Percentiles rank a stretch among this genome's conserved stretches.
phyloP scores from a whole-genome alignment of 108 stramenopile species.

The Cyclotella distinguenda region DNA sequence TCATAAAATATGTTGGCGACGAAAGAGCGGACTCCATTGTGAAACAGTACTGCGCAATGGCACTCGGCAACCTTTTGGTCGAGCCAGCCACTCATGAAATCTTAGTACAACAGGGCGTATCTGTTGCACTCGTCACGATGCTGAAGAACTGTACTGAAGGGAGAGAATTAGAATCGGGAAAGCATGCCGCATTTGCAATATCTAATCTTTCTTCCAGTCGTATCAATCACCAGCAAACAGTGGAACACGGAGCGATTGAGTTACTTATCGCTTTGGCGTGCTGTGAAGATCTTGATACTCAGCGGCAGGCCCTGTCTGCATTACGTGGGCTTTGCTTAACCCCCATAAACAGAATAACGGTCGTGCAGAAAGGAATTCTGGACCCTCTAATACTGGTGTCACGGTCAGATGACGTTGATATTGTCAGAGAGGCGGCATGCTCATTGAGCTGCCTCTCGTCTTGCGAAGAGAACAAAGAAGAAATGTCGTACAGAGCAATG shows the following conservation, averaged over 20 bases:
- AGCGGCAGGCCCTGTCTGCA: slow-evolving; percentile 74
- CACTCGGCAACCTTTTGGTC: slow-evolving; percentile 80
- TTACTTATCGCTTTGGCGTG: slow-evolving; percentile 75
- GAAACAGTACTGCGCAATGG: slow-evolving; percentile 81
- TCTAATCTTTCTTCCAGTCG: slow-evolving; percentile 77
- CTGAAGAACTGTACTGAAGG: slow-evolving; percentile 58
- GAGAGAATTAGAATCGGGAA: slow-evolving; percentile 54
- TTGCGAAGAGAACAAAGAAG: slow-evolving; percentile 84
- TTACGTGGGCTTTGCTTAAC: slow-evolving; percentile 73
- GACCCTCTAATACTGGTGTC: slow-evolving; percentile 84
- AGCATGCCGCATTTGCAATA: slow-evolving; percentile 78
- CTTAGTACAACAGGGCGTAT: slow-evolving; percentile 58
- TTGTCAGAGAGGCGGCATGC: slow-evolving; percentile 71
- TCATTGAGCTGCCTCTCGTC: slow-evolving; percentile 75
- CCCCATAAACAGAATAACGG: slow-evolving; percentile 55
- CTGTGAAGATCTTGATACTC: slow-evolving; percentile 75
- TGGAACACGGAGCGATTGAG: slow-evolving; percentile 72
- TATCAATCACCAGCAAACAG: slow-evolving; percentile 62
- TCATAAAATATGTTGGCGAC: slow-evolving; percentile 50
- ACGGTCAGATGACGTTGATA: slow-evolving; percentile 58
- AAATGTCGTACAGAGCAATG: slow-evolving; percentile 75
- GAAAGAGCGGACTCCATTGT: slow-evolving; percentile 56
- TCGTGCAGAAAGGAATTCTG: slow-evolving; percentile 72
- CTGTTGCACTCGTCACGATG: slow-evolving; percentile 61
- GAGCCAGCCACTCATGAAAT: slow-evolving; percentile 78